Percentiles rank a stretch among this genome's conserved stretches.
Conservation (phyloP, 495 filamentous ascomycete genomes). For the Parachaetomium inaequale region DNA sequence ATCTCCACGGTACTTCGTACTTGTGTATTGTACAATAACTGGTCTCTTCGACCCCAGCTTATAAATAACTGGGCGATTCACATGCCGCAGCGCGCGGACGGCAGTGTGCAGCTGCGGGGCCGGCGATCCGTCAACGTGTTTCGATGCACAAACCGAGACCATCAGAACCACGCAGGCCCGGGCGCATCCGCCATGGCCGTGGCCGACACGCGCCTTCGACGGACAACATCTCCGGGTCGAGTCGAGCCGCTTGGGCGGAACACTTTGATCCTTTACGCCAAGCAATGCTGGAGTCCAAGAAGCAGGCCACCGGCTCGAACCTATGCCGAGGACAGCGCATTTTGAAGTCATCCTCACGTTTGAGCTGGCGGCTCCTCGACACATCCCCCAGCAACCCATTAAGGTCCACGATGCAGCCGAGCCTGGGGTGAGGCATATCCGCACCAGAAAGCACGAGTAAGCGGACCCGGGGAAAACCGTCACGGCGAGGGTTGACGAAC, state of each 20-base stretch:
- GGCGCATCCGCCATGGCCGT: background rate
- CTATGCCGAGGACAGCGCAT: background rate
- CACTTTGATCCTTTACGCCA: background rate
- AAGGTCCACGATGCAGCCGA: background rate
- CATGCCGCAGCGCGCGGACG: background rate
- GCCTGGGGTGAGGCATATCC: slow-evolving; percentile 21
- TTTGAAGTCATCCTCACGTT: background rate
- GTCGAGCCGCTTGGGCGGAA: background rate
- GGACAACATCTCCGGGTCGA: background rate
- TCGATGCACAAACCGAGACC: background rate
- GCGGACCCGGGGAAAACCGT: background rate
- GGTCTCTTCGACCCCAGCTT: background rate
- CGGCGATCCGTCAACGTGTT: slow-evolving; percentile 7
- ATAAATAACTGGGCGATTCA: background rate
- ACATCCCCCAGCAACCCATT: background rate
- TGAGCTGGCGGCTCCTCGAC: background rate
- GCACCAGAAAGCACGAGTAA: slow-evolving; percentile 18
- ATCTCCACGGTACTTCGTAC: slow-evolving; percentile 8
- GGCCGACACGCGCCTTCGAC: background rate
- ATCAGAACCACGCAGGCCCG: background rate
- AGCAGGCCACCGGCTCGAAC: background rate
- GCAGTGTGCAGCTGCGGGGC: background rate
- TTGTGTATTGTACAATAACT: background rate
- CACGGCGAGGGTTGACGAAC: background rate
- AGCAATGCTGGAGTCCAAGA: background rate